phyloP scores from a whole-genome alignment of 2,329 filamentous ascomycete genomes.

The Calonectria hongkongensis region DNA sequence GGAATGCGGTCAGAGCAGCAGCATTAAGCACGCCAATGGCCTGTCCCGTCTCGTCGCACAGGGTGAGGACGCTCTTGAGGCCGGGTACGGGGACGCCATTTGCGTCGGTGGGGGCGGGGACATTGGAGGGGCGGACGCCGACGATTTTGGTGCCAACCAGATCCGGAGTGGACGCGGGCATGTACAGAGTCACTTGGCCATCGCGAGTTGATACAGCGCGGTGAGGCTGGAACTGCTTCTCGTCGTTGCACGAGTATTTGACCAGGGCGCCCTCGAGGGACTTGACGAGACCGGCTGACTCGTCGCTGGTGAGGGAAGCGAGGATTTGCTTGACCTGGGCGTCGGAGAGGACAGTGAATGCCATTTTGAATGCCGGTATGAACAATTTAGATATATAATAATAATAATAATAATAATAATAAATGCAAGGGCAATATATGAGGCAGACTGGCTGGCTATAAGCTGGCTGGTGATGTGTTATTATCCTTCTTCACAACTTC shows the following conservation, averaged over 20 bases:
- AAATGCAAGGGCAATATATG: too few relatives aligned
- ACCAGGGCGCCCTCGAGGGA: constrained; percentile 49
- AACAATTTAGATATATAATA: too few relatives aligned
- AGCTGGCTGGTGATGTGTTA: not conserved
- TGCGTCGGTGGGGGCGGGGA: constrained; percentile 33
- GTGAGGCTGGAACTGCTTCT: constrained; percentile 77
- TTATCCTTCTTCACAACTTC: not conserved
- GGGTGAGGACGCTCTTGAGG: constrained; percentile 72
- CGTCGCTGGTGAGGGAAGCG: constrained; percentile 39
- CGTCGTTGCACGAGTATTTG: constrained; percentile 76
- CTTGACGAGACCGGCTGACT: constrained; percentile 43
- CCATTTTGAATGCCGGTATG: constrained; percentile 38
- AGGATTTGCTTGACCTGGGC: constrained; percentile 50
- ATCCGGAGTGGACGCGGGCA: constrained; percentile 77
- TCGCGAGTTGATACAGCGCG: constrained; percentile 77
- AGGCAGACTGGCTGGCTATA: not conserved
- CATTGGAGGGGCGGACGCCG: constrained; percentile 55
- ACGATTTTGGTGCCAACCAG: constrained; percentile 80
- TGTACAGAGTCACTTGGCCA: constrained; percentile 79
- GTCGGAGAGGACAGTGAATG: constrained; percentile 53
- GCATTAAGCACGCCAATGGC: constrained; percentile 79
- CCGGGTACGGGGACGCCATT: constrained; percentile 57
- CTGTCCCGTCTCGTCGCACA: constrained; percentile 74
- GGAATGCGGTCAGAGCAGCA: constrained; percentile 81
- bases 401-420: too few relatives aligned